Conservation (phyloP, 768 basidiomycete species). For the Leucosporidium creatinivorum region DNA sequence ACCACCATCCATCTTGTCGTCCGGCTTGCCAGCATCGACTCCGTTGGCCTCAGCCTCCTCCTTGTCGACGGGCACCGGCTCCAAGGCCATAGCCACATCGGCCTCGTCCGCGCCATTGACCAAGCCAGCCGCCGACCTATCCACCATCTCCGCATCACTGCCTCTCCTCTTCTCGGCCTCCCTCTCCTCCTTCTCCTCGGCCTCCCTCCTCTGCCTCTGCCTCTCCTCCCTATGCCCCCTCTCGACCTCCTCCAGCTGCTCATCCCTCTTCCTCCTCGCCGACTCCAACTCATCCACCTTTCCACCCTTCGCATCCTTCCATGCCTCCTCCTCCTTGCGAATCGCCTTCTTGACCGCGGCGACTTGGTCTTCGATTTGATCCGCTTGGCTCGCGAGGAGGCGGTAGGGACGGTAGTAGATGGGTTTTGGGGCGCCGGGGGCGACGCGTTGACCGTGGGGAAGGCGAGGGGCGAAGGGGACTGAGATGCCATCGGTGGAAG, state of each 20-base stretch:
- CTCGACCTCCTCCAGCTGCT: background rate
- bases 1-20: background rate
- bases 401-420: constrained; percentile 37
- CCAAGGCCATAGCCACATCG: background rate
- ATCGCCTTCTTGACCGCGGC: constrained; percentile 12
- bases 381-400: constrained; percentile 31
- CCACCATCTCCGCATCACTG: background rate
- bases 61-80: no score
- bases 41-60: no score
- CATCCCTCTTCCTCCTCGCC: background rate
- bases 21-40: background rate
- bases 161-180: background rate
- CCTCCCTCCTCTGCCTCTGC: constrained; percentile 19
- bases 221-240: constrained; percentile 19
- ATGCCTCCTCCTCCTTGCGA: constrained; percentile 12
- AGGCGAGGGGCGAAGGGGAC: constrained; percentile 23
- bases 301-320: background rate
- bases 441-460: constrained; percentile 27
- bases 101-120: background rate
- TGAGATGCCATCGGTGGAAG: constrained; percentile 13
- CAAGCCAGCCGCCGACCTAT: background rate
- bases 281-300: constrained; percentile 6
- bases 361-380: constrained; percentile 35
- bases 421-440: constrained; percentile 20
- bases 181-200: constrained; percentile 10